A percentile compares a stretch with the other conserved stretches of the same genome.
phyloP scores from a whole-genome alignment of 768 basidiomycete species.

The Russula griseocarnosa region DNA sequence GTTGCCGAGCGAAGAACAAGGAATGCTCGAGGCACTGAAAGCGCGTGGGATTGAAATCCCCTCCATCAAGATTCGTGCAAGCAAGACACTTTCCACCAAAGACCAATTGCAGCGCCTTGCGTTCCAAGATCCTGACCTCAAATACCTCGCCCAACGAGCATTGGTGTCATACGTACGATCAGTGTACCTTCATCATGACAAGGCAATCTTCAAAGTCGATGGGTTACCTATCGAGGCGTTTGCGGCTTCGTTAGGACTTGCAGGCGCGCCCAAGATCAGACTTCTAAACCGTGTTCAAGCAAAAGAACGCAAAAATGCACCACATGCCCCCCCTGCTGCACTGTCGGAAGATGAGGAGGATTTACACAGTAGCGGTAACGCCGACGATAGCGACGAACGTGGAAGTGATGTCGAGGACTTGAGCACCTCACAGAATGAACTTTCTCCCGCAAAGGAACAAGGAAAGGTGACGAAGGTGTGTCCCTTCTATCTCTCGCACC shows the following conservation, averaged over 20 bases:
- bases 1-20: slow-evolving; percentile 88
- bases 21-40: slow-evolving; percentile 69
- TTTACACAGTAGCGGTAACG: slow-evolving; percentile 16
- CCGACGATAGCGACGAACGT: slow-evolving; percentile 5
- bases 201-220: slow-evolving; percentile 82
- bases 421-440: slow-evolving; percentile 1
- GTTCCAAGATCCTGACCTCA: slow-evolving; percentile 95
- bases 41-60: slow-evolving; percentile 68
- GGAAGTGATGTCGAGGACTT: background rate
- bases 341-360: slow-evolving; percentile 33
- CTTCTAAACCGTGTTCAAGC: slow-evolving; percentile 66
- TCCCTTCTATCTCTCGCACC: background rate
- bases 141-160: slow-evolving; percentile 91
- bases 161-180: slow-evolving; percentile 96
- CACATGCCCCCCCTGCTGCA: slow-evolving; percentile 42
- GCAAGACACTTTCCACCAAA: slow-evolving; percentile 79
- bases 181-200: slow-evolving; percentile 89
- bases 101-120: slow-evolving; percentile 89
- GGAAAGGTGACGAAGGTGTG: slow-evolving; percentile 10
- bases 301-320: slow-evolving; percentile 74
- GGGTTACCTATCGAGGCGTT: slow-evolving; percentile 79
- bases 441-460: background rate
- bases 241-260: slow-evolving; percentile 86
- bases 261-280: slow-evolving; percentile 94
- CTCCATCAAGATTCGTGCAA: slow-evolving; percentile 83